phyloP scores from a whole-genome alignment of 1,284 basidiomycete genomes.

The Pisolithus thermaeus region DNA sequence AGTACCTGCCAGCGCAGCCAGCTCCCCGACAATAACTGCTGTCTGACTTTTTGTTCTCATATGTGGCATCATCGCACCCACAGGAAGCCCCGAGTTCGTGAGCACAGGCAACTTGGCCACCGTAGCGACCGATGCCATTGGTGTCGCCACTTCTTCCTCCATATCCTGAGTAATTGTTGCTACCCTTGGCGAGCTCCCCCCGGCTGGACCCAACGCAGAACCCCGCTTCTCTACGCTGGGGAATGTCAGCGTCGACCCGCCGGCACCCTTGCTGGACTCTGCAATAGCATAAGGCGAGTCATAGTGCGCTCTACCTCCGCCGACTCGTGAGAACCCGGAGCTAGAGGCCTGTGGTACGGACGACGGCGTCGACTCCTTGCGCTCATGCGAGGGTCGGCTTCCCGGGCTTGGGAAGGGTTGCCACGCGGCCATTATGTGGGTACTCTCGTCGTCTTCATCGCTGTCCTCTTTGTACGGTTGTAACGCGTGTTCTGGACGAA shows the following conservation, averaged over 20 bases:
- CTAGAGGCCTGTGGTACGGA: constrained; percentile 28
- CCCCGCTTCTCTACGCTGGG: constrained; percentile 52
- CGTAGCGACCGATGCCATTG: constrained; percentile 47
- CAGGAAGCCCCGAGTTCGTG: constrained; percentile 40
- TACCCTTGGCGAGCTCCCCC: constrained; percentile 19
- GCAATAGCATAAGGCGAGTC: constrained; percentile 74
- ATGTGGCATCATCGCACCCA: constrained; percentile 58
- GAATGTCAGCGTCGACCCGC: constrained; percentile 54
- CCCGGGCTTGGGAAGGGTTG: constrained; percentile 59
- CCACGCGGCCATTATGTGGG: constrained; percentile 83
- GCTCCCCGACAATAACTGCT: constrained; percentile 50
- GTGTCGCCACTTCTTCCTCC: constrained; percentile 42
- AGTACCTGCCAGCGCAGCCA: constrained; percentile 14
- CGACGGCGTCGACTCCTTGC: constrained; percentile 22
- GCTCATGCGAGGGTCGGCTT: constrained; percentile 37
- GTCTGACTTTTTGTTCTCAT: constrained; percentile 74
- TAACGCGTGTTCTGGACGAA: constrained; percentile 71
- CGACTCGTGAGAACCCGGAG: constrained; percentile 72
- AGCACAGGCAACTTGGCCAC: constrained; percentile 36
- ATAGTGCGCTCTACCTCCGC: constrained; percentile 72
- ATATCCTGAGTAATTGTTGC: constrained; percentile 15
- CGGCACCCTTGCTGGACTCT: constrained; percentile 18
- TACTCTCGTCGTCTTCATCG: constrained; percentile 69
- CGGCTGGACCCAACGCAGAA: constrained; percentile 16
- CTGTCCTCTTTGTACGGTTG: constrained; percentile 73